Evolutionary conservation across 805 yeast species (phyloP), one percentile per base, ranked within the genome.

Genomic region (Candida endomychidarum): DNA sequence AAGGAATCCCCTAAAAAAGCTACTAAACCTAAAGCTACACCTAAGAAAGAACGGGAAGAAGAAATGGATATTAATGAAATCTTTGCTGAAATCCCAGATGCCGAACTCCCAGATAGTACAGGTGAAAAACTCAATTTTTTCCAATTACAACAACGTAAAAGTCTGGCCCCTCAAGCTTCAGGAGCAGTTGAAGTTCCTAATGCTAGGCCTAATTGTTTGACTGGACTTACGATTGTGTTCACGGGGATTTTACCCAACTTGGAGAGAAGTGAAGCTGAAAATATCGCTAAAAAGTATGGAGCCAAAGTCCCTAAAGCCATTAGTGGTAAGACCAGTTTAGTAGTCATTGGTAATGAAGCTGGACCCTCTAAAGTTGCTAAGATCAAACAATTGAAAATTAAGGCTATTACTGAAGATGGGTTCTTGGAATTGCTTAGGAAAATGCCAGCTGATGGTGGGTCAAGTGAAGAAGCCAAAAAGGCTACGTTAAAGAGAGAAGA

Each of bases 371-470:
- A 93, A 61, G 79, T 93, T 30, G 78, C 78, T 52, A 86, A 82
- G 54, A 91, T 95, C 49, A 82, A 78, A 52, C 77, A 79, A 38
- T 67, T 81, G 48, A 74, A 77, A 6, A 78, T 87, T 40, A 90
- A 90, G 61, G 88, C 95, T 28, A 83, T 91, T 44, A 81, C 79
- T 53, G 96, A 93, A 60, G 86, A 77, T 8, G 98, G 98, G 0
- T 89, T 93, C 51, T 62, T 86, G 28, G 79, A 81, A 48, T 68
- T 93, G 47, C 70, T 93, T 33, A 53, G 69, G 16, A 75, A 79
- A 5, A 86, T 91, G 93, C 98, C 99, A 0, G 82, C 81, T 2
- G 89, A 83, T 48, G 99, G 99, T 19, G 98, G 98, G 0, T 77
- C 75, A 31, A 86, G 95, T n/a, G 84, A 65, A 11, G 78, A 69